Evolutionary conservation across 1,284 basidiomycete genomes (phyloP).

Genomic region (Agaricales sp.): DNA sequence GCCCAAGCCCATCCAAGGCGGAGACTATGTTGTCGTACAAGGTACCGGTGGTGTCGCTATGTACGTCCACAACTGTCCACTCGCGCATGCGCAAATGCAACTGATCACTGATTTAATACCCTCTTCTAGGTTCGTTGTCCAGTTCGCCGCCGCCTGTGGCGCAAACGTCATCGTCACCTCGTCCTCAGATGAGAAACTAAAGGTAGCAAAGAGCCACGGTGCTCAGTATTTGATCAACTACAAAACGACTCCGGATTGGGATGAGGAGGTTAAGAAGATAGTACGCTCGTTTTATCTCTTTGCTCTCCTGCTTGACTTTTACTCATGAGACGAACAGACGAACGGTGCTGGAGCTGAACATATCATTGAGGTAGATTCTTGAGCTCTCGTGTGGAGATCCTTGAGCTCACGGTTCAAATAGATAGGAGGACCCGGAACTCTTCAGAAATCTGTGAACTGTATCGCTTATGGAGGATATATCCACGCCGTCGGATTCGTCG

Average conservation of each 20-base stretch:
- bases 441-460: constrained; percentile 32
- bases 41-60: constrained; percentile 53
- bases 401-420: constrained; percentile 9
- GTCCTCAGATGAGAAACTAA: constrained; percentile 50
- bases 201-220: constrained; percentile 33
- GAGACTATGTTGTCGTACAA: constrained; percentile 39
- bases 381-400: background rate
- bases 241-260: constrained; percentile 42
- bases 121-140: constrained; percentile 30
- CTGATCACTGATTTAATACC: constrained; percentile 3
- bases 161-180: constrained; percentile 51
- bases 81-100: no score
- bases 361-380: constrained; percentile 36
- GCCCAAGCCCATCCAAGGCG: constrained; percentile 29
- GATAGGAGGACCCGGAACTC: constrained; percentile 43
- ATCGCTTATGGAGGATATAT: constrained; percentile 34
- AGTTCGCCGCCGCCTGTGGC: constrained; percentile 46
- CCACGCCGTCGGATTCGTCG: constrained; percentile 38
- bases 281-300: no score
- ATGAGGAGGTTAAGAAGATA: constrained; percentile 36
- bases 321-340: constrained; percentile 19
- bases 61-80: constrained; percentile 16
- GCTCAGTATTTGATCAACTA: constrained; percentile 50
- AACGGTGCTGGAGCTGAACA: constrained; percentile 45
- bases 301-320: background rate